Base-by-base conservation (phyloP, 305 asterid species). In the Fraxinus paxiana region DNA sequence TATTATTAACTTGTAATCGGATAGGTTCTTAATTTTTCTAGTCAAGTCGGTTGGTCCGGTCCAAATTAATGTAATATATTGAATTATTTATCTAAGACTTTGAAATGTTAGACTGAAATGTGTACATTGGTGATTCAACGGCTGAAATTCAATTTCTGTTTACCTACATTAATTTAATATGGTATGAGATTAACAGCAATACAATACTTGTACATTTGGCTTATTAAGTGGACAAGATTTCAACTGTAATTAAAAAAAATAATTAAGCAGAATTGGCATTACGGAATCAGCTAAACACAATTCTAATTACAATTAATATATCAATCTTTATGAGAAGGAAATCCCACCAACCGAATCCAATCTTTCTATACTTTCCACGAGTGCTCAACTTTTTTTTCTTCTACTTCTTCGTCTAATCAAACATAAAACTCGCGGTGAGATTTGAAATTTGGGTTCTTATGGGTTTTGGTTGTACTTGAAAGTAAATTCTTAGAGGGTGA, bases 291-390 rank as follows among this genome's bases (percentile, higher is more conserved):
- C 79, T 31, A 81, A 71, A 83, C 13, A 18, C 15, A 46, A 7
- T 75, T 78, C n/a, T 37, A 2, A 18, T 59, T 34, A 35, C 59
- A 81, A 79, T 76, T 79, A 30, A 78, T 79, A 78, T 17, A 78
- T 79, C 75, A 38, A 87, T 87, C 79, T 74, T 69, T 31, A 15
- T 56, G 90, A 87, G 79, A 71, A 43, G 77, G 87, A 85, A 79
- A 82, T 87, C 81, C 63, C 83, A 85, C 86, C 90, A 22, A 28
- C 82, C 84, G 76, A 82, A 87, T 87, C 90, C 78, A 59, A 63
- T 63, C 76, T 48, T 82, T 74, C 43, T 3, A 10, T 56, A 7
- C 31, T 75, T 75, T 24, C 20, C 24, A 71, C 51, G 5, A 48
- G 24, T 70, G 33, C 70, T 56, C 69, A 72, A 7, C 22, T 48